Base-by-base conservation (phyloP, 1,139 yeast genomes). In the Geotrichum carabidarum region DNA sequence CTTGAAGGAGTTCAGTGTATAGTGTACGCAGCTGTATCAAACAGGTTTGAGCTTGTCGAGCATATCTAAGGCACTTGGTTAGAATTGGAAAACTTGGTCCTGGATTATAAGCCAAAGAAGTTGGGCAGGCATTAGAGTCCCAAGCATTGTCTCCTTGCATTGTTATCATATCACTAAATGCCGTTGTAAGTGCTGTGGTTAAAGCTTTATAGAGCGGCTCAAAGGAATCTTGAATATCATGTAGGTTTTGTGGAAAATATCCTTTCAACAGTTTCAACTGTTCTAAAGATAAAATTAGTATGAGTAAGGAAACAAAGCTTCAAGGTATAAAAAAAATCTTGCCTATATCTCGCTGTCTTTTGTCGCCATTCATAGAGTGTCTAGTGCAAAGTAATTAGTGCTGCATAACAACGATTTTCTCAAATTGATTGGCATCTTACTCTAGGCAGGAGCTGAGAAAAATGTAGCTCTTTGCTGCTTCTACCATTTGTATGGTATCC, bases 1-100 rank as follows among this genome's bases (percentile, higher is more conserved):
- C 49, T 27, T 49, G 56, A 17, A 44, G 48, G 5, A 53, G 53
- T 42, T 53, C 56, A 35, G 45, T 49, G 32, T 53, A 49, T n/a
- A 53, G 17, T 8, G 56, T 53, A 17, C 30, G 32, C 22, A 53
- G 32, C 27, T 49, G 53, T 50, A 53, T 44, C 36, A 53, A 35
- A 30, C 18, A 43, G 11, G 56, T 22, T 40, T 49, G 32, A 7
- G 53, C 42, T 40, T 48, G 27, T 2, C 18, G 7, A 8, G 50
- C 44, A n/a, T 11, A 11, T 36, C 40, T 43, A 1, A 44, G n/a
- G 35, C 53, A 45, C 18, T 41, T 14, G 6, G 36, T 9, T n/a
- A 38, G 6, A 8, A 44, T 4, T 7, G 36, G 14, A 15, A 32
- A 11, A n/a, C 11, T 34, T 15, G 15, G 12, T 5, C 27, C 5